Evolutionary conservation across 2,329 filamentous ascomycete species (phyloP), one percentile per base, ranked within the genome.

Genomic region (Hymenoscyphus fructigenus): DNA sequence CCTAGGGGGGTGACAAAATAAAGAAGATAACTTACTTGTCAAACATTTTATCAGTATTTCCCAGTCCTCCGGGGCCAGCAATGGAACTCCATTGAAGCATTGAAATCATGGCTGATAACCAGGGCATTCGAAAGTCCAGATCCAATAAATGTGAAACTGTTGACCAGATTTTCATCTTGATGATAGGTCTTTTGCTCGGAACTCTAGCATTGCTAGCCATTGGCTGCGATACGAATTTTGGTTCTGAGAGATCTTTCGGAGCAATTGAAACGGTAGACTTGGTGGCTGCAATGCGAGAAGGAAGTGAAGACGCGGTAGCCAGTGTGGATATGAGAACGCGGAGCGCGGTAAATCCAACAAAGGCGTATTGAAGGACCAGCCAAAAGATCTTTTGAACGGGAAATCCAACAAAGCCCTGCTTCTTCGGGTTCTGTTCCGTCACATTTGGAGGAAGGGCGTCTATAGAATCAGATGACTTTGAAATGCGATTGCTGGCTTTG

Each of bases 101-200:
- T 64, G 91, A 90, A 66, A 95, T 77, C 71, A 86, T 81, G 75
- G 92, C 92, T 75, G 83, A 84, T 64, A 97, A 84, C 94, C 94
- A 98, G 68, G 94, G 94, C 92, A 97, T 96, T 78, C 92, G 91
- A 69, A 81, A 78, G 70, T 89, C 83, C 75, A 97, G 79, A 81
- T 93, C 88, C 71, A 93, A 79, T 68, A 96, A 78, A 76, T 87
- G 88, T 67, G 88, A 88, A 64, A 89, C 77, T 78, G 91, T 91
- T 72, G 87, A 82, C 88, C 91, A 97, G 61, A 92, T 76, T 72
- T 85, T 87, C 83, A 95, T 97, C 69, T 85, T 84, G 66, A 95
- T 79, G 71, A 97, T 75, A 57, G 75, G 75, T 59, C 72, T 71
- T 67, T 75, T 76, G 7, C 65, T 66, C 57, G 68, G 65, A 61